Conservation (phyloP, 805 yeast genomes). For the Starmera amethionina region DNA sequence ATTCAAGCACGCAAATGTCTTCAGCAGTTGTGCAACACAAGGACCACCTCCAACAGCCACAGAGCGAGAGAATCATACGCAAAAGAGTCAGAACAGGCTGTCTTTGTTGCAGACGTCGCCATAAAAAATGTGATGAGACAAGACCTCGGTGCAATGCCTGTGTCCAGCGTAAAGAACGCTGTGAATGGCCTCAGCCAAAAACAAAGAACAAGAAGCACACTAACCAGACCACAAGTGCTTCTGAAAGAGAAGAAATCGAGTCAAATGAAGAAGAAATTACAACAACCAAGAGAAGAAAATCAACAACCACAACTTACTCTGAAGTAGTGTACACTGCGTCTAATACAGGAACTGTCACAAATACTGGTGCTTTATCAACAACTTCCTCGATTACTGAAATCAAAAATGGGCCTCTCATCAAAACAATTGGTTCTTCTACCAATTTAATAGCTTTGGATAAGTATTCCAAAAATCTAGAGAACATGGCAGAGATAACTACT, state of each 20-base stretch:
- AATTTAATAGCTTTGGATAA: neutral
- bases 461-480: neutral
- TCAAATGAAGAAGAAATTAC: neutral
- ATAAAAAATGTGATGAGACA: neutral
- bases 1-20: no score
- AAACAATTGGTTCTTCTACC: neutral
- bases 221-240: neutral
- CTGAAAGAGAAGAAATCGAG: no score
- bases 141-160: neutral
- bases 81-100: conserved; percentile 1
- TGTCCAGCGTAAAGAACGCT: neutral
- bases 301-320: neutral
- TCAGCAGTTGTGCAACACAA: no score
- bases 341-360: neutral
- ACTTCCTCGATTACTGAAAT: neutral
- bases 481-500: neutral
- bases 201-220: neutral
- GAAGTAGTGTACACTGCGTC: neutral
- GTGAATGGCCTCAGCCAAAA: neutral
- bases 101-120: neutral
- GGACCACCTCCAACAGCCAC: no score
- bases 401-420: neutral
- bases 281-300: neutral
- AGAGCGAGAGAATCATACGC: neutral
- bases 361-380: neutral